Percentiles rank a stretch among this genome's conserved stretches.
phyloP scores from a whole-genome alignment of 768 basidiomycete species.

The Porpolomopsis calyptriformis region DNA sequence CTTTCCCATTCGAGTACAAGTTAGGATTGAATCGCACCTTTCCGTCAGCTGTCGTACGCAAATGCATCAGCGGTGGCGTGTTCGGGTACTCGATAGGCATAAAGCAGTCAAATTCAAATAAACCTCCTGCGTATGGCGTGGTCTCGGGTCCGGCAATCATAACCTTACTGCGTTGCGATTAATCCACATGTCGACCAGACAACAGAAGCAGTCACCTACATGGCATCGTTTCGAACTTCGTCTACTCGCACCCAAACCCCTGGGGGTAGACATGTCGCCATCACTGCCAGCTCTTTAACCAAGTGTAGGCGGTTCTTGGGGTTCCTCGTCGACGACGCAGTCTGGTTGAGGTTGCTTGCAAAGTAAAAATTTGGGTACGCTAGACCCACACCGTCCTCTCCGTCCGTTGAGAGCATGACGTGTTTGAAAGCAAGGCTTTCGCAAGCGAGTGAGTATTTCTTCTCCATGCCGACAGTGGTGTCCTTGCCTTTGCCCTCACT shows the following conservation, averaged over 20 bases:
- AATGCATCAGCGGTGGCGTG: slow-evolving; percentile 35
- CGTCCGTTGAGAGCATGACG: slow-evolving; percentile 21
- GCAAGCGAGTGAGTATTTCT: slow-evolving; percentile 32
- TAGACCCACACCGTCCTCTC: slow-evolving; percentile 15
- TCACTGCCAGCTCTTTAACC: slow-evolving; percentile 46
- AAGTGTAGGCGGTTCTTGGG: slow-evolving; percentile 40
- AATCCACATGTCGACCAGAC: slow-evolving; percentile 5
- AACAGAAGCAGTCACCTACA: slow-evolving; percentile 27
- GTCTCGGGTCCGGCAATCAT: slow-evolving; percentile 50
- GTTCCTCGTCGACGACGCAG: slow-evolving; percentile 29
- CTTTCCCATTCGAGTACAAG: slow-evolving; percentile 38
- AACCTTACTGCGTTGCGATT: slow-evolving; percentile 28
- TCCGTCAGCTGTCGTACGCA: slow-evolving; percentile 44
- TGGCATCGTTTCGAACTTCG: slow-evolving; percentile 45
- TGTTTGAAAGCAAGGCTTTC: slow-evolving; percentile 39
- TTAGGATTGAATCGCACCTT: slow-evolving; percentile 47
- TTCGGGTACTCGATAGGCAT: slow-evolving; percentile 42
- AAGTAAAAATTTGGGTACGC: slow-evolving; percentile 27
- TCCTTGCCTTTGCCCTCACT: slow-evolving; percentile 11
- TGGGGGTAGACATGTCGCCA: slow-evolving; percentile 44
- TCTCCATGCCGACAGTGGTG: slow-evolving; percentile 16
- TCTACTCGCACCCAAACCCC: slow-evolving; percentile 49
- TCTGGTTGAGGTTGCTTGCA: slow-evolving; percentile 20
- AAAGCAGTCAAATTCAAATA: slow-evolving; percentile 50
- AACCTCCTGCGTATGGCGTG: slow-evolving; percentile 43